A percentile compares a stretch with the other conserved stretches of the same genome.
phyloP scores from a whole-genome alignment of 306 rosid species.

The Casuarina cunninghamiana region DNA sequence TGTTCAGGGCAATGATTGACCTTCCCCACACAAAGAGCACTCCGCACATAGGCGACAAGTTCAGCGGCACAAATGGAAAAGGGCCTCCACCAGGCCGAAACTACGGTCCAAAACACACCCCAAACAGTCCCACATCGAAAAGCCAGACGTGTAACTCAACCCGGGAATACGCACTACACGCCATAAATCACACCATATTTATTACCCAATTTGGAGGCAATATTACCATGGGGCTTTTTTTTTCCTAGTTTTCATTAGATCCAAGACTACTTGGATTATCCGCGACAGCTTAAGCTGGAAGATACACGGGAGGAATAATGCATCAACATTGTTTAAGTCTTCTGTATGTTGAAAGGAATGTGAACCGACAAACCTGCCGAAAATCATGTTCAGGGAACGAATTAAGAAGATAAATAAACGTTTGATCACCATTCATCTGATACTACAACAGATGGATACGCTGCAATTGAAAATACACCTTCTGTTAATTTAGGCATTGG shows the following conservation, averaged over 20 bases:
- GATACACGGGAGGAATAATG: neutral
- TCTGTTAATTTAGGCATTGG: neutral
- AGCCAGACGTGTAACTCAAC: slow-evolving; percentile 5
- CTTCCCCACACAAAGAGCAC: neutral
- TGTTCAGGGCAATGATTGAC: neutral
- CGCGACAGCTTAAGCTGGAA: neutral
- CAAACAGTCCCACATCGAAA: slow-evolving; percentile 10
- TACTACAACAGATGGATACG: too few relatives aligned
- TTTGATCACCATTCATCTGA: neutral
- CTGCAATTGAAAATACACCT: slow-evolving; percentile 2
- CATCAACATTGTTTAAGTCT: neutral
- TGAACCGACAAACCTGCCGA: neutral
- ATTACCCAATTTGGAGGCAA: slow-evolving; percentile 21
- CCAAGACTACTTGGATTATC: slow-evolving; percentile 1
- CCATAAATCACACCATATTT: neutral
- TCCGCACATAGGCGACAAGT: neutral
- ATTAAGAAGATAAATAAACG: neutral
- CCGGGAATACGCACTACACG: neutral
- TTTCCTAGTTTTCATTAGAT: slow-evolving; percentile 1
- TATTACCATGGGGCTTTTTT: neutral
- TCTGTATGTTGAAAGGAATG: neutral
- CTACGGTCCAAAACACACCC: slow-evolving; percentile 1
- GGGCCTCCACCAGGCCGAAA: slow-evolving; percentile 8
- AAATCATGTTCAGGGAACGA: neutral
- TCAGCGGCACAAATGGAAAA: neutral